Evolutionary conservation across 768 basidiomycete species (phyloP).

Genomic region (Amylocystis lapponica): DNA sequence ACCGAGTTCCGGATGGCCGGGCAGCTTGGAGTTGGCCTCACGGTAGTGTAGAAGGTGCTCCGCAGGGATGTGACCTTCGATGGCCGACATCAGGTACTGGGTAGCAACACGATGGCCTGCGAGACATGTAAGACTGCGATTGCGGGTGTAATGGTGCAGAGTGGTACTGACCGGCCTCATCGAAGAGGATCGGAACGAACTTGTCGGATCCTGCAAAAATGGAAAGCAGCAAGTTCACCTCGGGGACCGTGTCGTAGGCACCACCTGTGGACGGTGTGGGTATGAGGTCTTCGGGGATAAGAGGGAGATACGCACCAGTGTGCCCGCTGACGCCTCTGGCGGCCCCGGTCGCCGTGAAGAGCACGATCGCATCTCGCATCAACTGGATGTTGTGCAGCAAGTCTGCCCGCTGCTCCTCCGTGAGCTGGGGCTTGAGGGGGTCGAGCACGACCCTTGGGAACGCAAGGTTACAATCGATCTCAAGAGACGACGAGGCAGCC

Average conservation of each 20-base stretch:
- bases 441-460: conserved; percentile 61
- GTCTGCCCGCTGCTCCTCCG: conserved; percentile 51
- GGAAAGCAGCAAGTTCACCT: conserved; percentile 73
- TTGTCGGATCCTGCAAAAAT: conserved; percentile 62
- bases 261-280: conserved; percentile 25
- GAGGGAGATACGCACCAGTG: conserved; percentile 43
- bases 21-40: conserved; percentile 79
- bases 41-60: conserved; percentile 84
- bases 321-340: conserved; percentile 86
- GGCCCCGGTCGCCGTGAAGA: conserved; percentile 82
- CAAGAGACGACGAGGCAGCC: conserved; percentile 34
- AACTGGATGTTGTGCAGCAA: conserved; percentile 72
- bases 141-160: neutral
- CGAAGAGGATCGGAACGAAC: conserved; percentile 67
- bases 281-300: neutral
- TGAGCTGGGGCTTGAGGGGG: conserved; percentile 56
- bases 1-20: conserved; percentile 86
- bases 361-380: conserved; percentile 77
- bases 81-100: conserved; percentile 77
- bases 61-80: conserved; percentile 64
- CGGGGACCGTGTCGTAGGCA: conserved; percentile 67
- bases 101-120: conserved; percentile 86
- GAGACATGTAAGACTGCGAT: neutral
- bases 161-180: conserved; percentile 66
- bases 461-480: conserved; percentile 5